Percentiles rank a stretch among this genome's conserved stretches.
Conservation (phyloP, 2,329 filamentous ascomycete genomes). For the Penicillium capsulatum region DNA sequence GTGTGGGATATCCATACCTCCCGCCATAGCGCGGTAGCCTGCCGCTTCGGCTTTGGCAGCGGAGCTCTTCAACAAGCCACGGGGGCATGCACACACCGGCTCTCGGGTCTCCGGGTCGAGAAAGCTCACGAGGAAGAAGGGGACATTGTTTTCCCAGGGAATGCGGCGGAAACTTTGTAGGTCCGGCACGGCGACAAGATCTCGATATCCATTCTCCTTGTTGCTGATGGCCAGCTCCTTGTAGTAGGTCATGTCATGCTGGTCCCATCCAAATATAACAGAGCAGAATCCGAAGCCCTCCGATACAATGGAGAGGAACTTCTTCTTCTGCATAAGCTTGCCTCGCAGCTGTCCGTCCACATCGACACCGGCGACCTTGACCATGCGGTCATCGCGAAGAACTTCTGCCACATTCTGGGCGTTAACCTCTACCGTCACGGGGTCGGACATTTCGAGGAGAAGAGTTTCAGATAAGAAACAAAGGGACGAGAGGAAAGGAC, state of each 20-base stretch:
- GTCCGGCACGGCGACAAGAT: conserved; percentile 78
- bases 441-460: conserved; percentile 11
- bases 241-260: conserved; percentile 90
- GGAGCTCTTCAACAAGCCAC: conserved; percentile 67
- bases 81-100: conserved; percentile 72
- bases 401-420: conserved; percentile 61
- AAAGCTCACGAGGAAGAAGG: conserved; percentile 82
- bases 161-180: conserved; percentile 73
- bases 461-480: neutral
- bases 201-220: conserved; percentile 82
- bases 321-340: conserved; percentile 87
- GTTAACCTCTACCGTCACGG: conserved; percentile 40
- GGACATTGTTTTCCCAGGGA: conserved; percentile 83
- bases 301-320: conserved; percentile 78
- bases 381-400: conserved; percentile 66
- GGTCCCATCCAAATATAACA: conserved; percentile 94
- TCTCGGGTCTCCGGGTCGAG: conserved; percentile 70
- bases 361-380: conserved; percentile 85
- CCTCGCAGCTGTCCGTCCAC: conserved; percentile 82
- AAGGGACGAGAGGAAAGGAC: neutral
- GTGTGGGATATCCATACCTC: conserved; percentile 59
- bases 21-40: conserved; percentile 82
- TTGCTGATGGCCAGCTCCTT: conserved; percentile 83
- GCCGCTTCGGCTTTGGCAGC: conserved; percentile 62
- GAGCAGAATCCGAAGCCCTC: conserved; percentile 90